phyloP scores from a whole-genome alignment of 2,329 filamentous ascomycete genomes.

The Ophioceras dolichostomum region DNA sequence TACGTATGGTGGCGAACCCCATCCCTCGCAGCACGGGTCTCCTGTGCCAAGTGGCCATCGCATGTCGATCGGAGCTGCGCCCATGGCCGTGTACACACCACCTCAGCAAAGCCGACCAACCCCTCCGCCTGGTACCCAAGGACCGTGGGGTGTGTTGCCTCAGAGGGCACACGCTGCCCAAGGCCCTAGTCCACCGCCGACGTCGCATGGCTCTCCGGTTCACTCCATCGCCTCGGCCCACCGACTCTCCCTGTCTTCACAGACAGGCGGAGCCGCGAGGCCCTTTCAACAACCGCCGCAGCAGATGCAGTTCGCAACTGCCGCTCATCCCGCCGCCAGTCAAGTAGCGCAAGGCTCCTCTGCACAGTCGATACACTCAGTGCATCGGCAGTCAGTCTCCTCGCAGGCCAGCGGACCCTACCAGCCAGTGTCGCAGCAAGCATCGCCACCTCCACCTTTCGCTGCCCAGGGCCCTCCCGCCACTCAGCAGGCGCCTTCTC shows the following conservation, averaged over 20 bases:
- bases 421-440: too few species aligned
- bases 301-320: neutral
- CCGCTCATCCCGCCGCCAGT: neutral
- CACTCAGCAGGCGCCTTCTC: too few species aligned
- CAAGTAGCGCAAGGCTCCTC: neutral
- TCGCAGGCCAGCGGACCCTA: too few species aligned
- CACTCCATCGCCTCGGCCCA: constrained; percentile 5
- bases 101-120: neutral
- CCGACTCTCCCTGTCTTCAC: constrained; percentile 2
- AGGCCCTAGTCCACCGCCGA: constrained; percentile 3
- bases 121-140: neutral
- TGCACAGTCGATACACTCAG: too few species aligned
- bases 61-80: neutral
- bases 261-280: neutral
- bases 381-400: too few species aligned
- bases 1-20: too few species aligned
- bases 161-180: neutral
- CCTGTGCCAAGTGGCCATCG: neutral
- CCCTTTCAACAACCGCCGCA: constrained; percentile 2
- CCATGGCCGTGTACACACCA: neutral
- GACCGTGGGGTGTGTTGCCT: neutral
- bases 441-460: too few species aligned
- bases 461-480: too few species aligned
- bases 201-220: constrained; percentile 4
- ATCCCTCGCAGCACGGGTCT: too few species aligned